phyloP scores from a whole-genome alignment of 306 rosid species.

The Medicago arabica region DNA sequence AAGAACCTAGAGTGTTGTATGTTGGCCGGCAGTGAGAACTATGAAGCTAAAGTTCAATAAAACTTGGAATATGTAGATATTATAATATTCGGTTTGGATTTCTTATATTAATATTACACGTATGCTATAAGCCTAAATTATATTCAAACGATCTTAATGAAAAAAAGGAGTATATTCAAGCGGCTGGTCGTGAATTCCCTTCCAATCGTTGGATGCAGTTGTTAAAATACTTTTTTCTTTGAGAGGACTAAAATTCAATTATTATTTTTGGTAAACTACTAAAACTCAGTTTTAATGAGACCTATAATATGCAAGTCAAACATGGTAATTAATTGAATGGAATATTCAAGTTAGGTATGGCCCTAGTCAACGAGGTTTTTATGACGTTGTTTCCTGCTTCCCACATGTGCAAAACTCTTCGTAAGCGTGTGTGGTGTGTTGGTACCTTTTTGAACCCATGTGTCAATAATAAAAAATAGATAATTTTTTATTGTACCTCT shows the following conservation, averaged over 20 bases:
- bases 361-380: not conserved
- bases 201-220: not conserved
- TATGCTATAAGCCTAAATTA: too few species aligned
- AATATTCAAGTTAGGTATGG: not conserved
- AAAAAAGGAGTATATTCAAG: too few species aligned
- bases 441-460: not conserved
- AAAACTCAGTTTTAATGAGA: not conserved
- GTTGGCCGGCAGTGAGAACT: slow-evolving; percentile 32
- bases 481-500: too few species aligned
- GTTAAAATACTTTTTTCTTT: too few species aligned
- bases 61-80: not conserved
- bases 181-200: too few species aligned
- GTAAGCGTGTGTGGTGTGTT: not conserved
- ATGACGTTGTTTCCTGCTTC: not conserved
- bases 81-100: not conserved
- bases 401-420: not conserved
- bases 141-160: too few species aligned
- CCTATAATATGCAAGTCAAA: not conserved
- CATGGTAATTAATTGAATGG: not conserved
- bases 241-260: too few species aligned
- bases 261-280: too few species aligned
- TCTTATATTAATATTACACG: too few species aligned
- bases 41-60: not conserved
- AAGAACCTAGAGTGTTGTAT: too few species aligned
- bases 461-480: not conserved